A percentile compares a stretch with the other conserved stretches of the same genome.
phyloP scores from a whole-genome alignment of 257 asterid species.

The Cinchona pubescens region DNA sequence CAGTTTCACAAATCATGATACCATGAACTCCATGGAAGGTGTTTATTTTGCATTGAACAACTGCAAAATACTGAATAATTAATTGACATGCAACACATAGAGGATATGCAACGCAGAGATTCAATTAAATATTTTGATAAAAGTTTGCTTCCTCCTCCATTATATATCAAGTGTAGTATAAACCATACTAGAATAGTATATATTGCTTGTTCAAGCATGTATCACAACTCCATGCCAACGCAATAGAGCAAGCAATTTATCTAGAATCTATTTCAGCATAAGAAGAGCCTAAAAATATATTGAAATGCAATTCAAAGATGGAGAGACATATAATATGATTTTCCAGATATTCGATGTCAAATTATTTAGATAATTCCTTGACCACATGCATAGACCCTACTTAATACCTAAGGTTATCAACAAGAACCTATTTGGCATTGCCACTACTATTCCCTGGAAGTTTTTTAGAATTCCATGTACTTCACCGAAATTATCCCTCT shows the following conservation, averaged over 20 bases:
- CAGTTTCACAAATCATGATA: constrained; percentile 80
- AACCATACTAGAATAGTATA: not conserved
- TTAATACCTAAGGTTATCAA: not conserved
- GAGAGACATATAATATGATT: not conserved
- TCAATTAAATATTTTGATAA: not conserved
- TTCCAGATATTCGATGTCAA: constrained; percentile 7
- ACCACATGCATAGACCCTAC: not conserved
- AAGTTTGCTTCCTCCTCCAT: not conserved
- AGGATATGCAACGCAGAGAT: not conserved
- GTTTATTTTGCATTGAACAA: constrained; percentile 58
- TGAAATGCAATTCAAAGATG: not conserved
- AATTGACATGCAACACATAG: not conserved
- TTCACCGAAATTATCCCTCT: not conserved
- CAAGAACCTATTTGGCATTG: not conserved
- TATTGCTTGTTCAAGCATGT: not conserved
- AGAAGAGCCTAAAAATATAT: not conserved
- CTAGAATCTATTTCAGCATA: not conserved
- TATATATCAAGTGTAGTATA: not conserved
- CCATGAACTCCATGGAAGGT: constrained; percentile 60
- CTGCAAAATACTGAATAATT: constrained; percentile 34
- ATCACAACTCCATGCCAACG: not conserved
- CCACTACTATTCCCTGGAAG: not conserved
- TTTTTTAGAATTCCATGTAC: not conserved
- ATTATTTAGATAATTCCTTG: not conserved
- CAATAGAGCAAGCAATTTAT: not conserved